These are phyloP conservation scores for Phoenix roebelenii DNA, from an alignment of 176 grass and related monocot species.

Conservation along the genomic window DNA sequence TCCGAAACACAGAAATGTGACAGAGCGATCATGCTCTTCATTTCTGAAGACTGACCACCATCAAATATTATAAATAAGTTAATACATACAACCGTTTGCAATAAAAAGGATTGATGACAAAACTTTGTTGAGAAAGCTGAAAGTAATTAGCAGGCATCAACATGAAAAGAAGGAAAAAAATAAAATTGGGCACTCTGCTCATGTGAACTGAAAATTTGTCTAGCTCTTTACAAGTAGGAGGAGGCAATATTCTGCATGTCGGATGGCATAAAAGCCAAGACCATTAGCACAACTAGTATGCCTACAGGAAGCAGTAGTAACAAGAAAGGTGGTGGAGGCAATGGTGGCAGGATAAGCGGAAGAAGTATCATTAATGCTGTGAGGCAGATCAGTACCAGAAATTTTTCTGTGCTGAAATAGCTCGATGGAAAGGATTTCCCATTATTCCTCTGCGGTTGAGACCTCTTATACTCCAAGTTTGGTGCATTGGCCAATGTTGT, in stretches of 20 bases:
- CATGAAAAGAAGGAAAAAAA: too few species aligned
- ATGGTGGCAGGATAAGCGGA: conserved; percentile 46
- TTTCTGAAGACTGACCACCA: too few species aligned
- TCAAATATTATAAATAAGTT: too few species aligned
- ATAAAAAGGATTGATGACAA: too few species aligned
- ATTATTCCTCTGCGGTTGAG: not conserved
- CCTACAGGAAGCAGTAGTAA: conserved; percentile 41
- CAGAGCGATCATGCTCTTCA: too few species aligned
- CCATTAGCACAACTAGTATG: conserved; percentile 41
- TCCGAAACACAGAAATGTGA: too few species aligned
- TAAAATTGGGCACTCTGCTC: too few species aligned
- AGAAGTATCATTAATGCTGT: conserved; percentile 41
- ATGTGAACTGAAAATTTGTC: not conserved
- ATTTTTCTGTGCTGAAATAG: conserved; percentile 35
- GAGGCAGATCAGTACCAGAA: conserved; percentile 23
- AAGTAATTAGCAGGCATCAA: too few species aligned
- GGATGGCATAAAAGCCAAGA: conserved; percentile 46
- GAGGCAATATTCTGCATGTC: conserved; percentile 28
- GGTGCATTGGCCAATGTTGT: too few species aligned
- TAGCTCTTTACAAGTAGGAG: conserved; percentile 8
- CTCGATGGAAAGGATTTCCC: not conserved
- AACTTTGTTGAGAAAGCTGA: too few species aligned
- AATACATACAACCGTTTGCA: too few species aligned
- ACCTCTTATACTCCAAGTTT: not conserved
- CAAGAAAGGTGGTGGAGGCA: conserved; percentile 43